These are phyloP conservation scores for Clavispora asparagi DNA, from an alignment of 805 yeast species.

Conservation along the genomic window DNA sequence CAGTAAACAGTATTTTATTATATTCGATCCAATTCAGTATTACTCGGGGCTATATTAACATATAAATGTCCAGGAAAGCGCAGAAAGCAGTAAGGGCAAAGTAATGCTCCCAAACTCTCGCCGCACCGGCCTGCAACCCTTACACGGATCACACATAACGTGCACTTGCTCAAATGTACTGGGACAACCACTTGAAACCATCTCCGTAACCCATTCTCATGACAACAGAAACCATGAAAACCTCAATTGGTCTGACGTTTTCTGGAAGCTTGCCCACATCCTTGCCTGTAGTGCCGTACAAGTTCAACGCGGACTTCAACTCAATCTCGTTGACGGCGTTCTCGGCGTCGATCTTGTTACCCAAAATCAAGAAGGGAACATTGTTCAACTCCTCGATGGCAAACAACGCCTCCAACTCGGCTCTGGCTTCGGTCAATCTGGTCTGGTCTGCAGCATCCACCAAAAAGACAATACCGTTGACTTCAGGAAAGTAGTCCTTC, in stretches of 20 bases:
- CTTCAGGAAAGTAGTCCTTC: conserved; percentile 99
- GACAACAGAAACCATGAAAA: conserved; percentile 96
- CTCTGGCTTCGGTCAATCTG: conserved; percentile 90
- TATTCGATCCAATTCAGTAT: too few relatives aligned
- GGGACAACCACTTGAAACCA: conserved; percentile 97
- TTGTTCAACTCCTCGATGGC: conserved; percentile 83
- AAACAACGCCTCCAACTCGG: conserved; percentile 89
- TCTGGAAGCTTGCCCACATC: conserved; percentile 58
- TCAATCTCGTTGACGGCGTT: conserved; percentile 94
- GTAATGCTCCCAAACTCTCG: too few relatives aligned
- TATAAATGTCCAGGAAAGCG: too few relatives aligned
- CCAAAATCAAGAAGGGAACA: conserved; percentile 91
- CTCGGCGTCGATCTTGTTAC: conserved; percentile 94
- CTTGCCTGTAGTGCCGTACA: conserved; percentile 88
- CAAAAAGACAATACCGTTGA: conserved; percentile 91
- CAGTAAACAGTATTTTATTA: too few relatives aligned
- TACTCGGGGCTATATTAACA: too few relatives aligned
- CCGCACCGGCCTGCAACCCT: neutral
- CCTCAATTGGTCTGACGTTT: conserved; percentile 86
- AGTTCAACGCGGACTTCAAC: conserved; percentile 82
- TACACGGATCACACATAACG: neutral
- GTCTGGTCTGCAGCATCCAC: conserved; percentile 97
- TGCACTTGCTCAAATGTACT: conserved; percentile 58
- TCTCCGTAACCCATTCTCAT: conserved; percentile 99
- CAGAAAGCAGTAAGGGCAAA: too few relatives aligned